Conservation (phyloP, 148 eudicot genomes). For the Spergularia marina region DNA sequence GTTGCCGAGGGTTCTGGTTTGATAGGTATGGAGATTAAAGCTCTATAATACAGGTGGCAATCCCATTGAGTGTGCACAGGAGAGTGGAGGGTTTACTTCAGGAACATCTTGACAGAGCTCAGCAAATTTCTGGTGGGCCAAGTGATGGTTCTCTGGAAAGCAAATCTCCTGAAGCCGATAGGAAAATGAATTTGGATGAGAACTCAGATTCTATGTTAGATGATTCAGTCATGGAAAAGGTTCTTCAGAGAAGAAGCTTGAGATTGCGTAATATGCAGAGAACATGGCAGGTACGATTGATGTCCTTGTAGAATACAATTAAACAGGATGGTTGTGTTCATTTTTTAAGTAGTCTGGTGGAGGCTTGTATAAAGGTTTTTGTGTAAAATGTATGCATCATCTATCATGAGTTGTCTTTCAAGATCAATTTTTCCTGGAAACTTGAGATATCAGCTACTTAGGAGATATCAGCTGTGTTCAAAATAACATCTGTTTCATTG, state of each 20-base stretch:
- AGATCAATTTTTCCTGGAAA: neutral
- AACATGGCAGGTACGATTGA: slow-evolving; percentile 73
- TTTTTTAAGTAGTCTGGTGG: neutral
- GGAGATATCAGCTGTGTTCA: neutral
- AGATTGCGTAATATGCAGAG: slow-evolving; percentile 94
- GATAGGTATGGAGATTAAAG: slow-evolving; percentile 7
- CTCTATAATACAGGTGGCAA: slow-evolving; percentile 60
- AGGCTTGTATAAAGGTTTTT: neutral
- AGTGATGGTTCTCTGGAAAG: slow-evolving; percentile 34
- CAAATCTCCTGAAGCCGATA: slow-evolving; percentile 34
- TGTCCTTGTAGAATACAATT: neutral
- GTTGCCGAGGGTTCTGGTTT: neutral
- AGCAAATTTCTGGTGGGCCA: slow-evolving; percentile 39
- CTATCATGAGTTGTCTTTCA: neutral
- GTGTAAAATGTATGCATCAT: neutral
- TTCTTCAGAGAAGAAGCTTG: slow-evolving; percentile 89
- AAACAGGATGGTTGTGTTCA: neutral
- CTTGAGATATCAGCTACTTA: neutral
- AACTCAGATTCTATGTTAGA: slow-evolving; percentile 65
- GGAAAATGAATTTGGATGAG: slow-evolving; percentile 38
- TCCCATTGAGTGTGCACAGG: slow-evolving; percentile 93
- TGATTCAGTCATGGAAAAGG: slow-evolving; percentile 91
- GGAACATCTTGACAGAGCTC: slow-evolving; percentile 84
- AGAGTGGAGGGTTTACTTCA: slow-evolving; percentile 98
- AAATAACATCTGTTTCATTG: neutral